Base-by-base conservation (phyloP, 2,329 filamentous ascomycete genomes). In the Sporothrix euskadiensis region DNA sequence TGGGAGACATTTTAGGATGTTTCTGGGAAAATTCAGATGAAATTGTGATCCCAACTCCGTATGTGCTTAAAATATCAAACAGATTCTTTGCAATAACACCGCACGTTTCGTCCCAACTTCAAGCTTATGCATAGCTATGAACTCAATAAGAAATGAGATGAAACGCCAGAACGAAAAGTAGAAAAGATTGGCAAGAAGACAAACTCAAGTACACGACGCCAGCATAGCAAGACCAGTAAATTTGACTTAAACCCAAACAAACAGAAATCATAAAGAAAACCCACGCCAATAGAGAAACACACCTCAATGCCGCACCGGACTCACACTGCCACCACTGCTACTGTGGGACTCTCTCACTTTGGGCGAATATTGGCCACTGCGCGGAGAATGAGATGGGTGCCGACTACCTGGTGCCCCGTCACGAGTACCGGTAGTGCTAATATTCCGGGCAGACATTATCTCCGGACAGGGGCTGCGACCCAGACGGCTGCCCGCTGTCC, bases 321-420 rank as follows among this genome's bases (percentile, higher is more conserved):
- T 52, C 8, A n/a, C 26, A n/a, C 57, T 71, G 39, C 68, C 39
- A 59, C 61, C 63, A 30, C 69, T 49, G 22, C 65, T 71, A 56
- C 73, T 74, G 41, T 65, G 73, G 2, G 71, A 73, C 22, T 52
- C 35, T 14, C 59, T 32, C 6, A 54, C 52, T 39, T 73, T 73
- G 59, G 71, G 66, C 9, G 71, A 71, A 14, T 22, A 65, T 12
- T 44, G 65, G 22, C 65, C 70, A 12, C 65, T 47, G 54, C 30
- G 70, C 4, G 56, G 54, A 16, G 63, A 19, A 1, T 57, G 69
- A 1, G 44, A 26, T 12, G 14, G 65, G 65, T 8, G 52, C 22
- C 26, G 56, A 6, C 26, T 39, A 16, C 39, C 47, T 3, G 47
- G 32, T 19, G n/a, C 39, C 9, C 26, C 39, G n/a, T 39, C 56